A percentile compares a stretch with the other conserved stretches of the same genome.
These are phyloP conservation scores for Isabelozyma gotoi DNA, from an alignment of 805 yeast species.

Conservation along the genomic window DNA sequence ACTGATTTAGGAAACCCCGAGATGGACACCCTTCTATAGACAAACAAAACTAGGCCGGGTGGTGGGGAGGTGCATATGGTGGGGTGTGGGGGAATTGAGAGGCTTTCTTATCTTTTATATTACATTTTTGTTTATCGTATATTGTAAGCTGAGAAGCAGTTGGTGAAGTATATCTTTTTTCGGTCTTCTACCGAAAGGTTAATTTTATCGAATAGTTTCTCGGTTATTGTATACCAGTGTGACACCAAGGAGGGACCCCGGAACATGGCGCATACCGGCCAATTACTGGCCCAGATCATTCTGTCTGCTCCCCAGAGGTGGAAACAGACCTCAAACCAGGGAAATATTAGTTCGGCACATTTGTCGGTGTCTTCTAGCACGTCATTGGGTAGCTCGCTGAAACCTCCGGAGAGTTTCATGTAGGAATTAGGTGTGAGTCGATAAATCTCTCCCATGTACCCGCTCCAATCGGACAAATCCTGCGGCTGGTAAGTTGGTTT, in stretches of 20 bases:
- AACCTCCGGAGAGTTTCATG: constrained; percentile 43
- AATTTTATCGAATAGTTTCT: constrained; percentile 14
- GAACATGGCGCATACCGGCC: constrained; percentile 40
- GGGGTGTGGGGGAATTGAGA: not conserved
- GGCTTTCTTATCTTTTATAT: too few species aligned
- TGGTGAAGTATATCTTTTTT: constrained; percentile 14
- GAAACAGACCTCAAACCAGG: constrained; percentile 30
- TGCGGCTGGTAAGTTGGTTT: constrained; percentile 33
- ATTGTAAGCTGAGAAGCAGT: constrained; percentile 18
- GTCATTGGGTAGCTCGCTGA: constrained; percentile 32
- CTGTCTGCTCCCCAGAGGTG: constrained; percentile 29
- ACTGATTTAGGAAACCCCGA: not conserved
- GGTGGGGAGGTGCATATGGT: not conserved
- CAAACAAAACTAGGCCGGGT: too few species aligned
- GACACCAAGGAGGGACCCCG: constrained; percentile 10
- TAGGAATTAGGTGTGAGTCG: constrained; percentile 18
- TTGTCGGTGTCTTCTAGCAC: constrained; percentile 9
- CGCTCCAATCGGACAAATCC: constrained; percentile 14
- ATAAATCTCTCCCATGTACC: constrained; percentile 16
- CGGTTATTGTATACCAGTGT: constrained; percentile 22
- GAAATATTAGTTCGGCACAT: constrained; percentile 18
- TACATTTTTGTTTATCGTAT: constrained; percentile 6
- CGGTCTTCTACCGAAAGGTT: constrained; percentile 8
- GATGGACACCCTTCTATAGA: too few species aligned
- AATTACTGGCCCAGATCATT: constrained; percentile 44